Percentiles rank a stretch among this genome's conserved stretches.
phyloP scores from a whole-genome alignment of 495 filamentous ascomycete species.

The Penicillium fimorum region DNA sequence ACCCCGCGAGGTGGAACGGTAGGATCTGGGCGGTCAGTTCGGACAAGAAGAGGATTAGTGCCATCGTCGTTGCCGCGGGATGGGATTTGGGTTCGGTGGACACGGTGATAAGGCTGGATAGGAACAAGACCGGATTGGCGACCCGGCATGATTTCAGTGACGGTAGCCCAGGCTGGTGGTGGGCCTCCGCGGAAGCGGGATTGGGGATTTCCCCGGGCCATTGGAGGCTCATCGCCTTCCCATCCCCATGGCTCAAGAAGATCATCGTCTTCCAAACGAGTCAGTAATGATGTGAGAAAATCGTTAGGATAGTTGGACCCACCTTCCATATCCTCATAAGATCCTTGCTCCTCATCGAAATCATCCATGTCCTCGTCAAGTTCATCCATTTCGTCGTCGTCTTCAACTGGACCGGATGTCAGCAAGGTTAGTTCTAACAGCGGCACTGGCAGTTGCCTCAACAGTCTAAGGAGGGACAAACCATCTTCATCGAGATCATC shows the following conservation, averaged over 20 bases:
- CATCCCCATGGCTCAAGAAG: constrained; percentile 55
- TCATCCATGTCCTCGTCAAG: constrained; percentile 51
- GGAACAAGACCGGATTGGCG: constrained; percentile 43
- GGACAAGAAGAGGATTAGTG: constrained; percentile 69
- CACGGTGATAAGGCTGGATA: constrained; percentile 50
- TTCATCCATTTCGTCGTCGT: constrained; percentile 55
- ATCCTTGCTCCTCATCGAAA: constrained; percentile 47
- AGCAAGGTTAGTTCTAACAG: neutral
- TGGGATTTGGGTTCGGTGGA: constrained; percentile 50
- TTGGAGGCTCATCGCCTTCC: constrained; percentile 51
- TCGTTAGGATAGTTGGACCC: constrained; percentile 4
- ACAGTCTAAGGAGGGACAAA: constrained; percentile 41
- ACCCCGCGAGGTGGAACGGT: constrained; percentile 32
- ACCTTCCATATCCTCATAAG: constrained; percentile 48
- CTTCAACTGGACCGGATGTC: constrained; percentile 22
- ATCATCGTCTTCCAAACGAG: constrained; percentile 45
- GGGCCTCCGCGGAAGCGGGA: constrained; percentile 41
- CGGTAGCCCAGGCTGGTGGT: constrained; percentile 43
- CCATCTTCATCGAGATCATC: constrained; percentile 70
- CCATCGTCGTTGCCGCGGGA: constrained; percentile 68
- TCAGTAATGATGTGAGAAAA: constrained; percentile 13
- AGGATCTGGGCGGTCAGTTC: constrained; percentile 40
- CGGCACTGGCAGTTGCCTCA: too few relatives aligned
- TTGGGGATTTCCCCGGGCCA: constrained; percentile 48
- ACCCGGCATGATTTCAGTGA: constrained; percentile 46